Base-by-base conservation (phyloP, 148 eudicot species). In the Bassia scoparia region DNA sequence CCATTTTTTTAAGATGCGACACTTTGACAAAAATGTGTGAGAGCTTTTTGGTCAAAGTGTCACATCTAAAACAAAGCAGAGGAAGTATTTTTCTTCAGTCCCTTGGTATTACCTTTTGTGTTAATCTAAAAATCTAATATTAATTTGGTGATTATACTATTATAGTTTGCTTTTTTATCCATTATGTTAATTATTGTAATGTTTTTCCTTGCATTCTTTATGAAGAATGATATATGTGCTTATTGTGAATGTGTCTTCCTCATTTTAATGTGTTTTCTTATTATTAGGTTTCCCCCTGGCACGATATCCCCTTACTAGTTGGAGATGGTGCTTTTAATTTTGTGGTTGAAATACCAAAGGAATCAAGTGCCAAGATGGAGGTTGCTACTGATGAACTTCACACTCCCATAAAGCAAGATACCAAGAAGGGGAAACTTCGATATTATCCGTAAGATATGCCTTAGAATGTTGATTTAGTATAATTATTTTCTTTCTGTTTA, bases 301-400 rank as follows among this genome's bases (percentile, higher is more conserved):
- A 91, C 82, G 97, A 94, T 78, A 82, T 94, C 54, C 98, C 98
- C 17, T 73, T 94, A 75, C 87, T 84, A 41, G 54, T 89, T 81
- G 96, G 92, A 72, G 90, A 94, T 91, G 97, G 97, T 55, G 84
- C 77, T 67, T 94, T 87, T 82, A 94, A 87, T 82, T 91, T 86
- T 73, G 80, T 94, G 72, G 98, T 89, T 64, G 98, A 94, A 79
- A 94, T 94, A 77, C 98, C 98, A 20, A 94, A 94, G 83, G 98
- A 94, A 80, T 84, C 98, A 55, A 91, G 91, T 73, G 97, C 98
- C 52, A 94, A 94, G 83, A 94, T 94, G 97, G 97, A 94, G 90
- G 92, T 94, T 86, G 98, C 98, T 60, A 94, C 98, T 48, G 98
- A 94, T 81, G 98, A 94, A 76, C 76, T 70, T 58, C 87, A 52